Percentiles rank a stretch among this genome's conserved stretches.
These are phyloP conservation scores for Alternaria panax DNA, from an alignment of 2,329 filamentous ascomycete genomes.

Conservation along the genomic window DNA sequence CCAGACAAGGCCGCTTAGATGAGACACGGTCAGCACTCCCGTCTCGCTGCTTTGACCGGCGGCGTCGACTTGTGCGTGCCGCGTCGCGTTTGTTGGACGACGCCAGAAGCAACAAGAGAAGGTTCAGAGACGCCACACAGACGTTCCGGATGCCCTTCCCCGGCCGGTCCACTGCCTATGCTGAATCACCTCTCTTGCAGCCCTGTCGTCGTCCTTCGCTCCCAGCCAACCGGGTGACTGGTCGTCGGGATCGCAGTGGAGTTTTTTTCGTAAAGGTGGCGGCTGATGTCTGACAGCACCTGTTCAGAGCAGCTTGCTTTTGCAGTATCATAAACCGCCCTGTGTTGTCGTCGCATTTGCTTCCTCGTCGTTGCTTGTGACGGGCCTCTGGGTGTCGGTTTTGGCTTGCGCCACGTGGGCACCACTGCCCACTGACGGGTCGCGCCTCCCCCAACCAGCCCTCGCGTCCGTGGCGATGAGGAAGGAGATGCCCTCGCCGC, in stretches of 20 bases:
- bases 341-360: not conserved
- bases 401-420: constrained; percentile 11
- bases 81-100: constrained; percentile 23
- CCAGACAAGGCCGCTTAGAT: constrained; percentile 31
- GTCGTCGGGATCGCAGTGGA: constrained; percentile 37
- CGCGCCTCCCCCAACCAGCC: constrained; percentile 11
- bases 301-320: constrained; percentile 20
- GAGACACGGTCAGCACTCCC: constrained; percentile 39
- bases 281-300: constrained; percentile 4
- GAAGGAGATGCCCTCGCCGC: not conserved
- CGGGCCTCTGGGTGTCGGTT: not conserved
- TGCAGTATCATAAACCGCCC: not conserved
- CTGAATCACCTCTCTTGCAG: constrained; percentile 26
- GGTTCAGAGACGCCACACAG: constrained; percentile 29
- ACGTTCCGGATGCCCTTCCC: constrained; percentile 43
- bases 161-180: constrained; percentile 35
- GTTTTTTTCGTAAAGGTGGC: constrained; percentile 1
- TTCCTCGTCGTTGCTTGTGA: constrained; percentile 7
- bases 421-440: constrained; percentile 6
- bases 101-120: constrained; percentile 42
- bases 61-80: constrained; percentile 26
- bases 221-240: constrained; percentile 38
- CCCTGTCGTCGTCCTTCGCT: constrained; percentile 18
- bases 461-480: not conserved
- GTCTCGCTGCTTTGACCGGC: constrained; percentile 12